Evolutionary conservation across 441 rosid species (phyloP).

Genomic region (Euphorbia schlechtendalii): DNA sequence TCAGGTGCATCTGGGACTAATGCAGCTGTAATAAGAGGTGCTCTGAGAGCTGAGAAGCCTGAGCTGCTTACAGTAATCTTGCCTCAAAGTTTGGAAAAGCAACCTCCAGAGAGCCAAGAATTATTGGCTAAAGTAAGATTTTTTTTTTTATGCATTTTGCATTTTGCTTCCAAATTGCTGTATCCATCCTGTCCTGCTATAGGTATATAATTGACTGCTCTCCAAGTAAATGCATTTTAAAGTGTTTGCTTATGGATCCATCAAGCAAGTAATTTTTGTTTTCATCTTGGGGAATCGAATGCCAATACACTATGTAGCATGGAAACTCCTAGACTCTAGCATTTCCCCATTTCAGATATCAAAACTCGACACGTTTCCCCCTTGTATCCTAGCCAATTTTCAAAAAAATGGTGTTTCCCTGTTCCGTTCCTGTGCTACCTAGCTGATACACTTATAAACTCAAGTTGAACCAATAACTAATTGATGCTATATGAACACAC

Average conservation of each 20-base stretch:
- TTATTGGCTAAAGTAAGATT: conserved; percentile 66
- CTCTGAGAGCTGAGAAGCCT: conserved; percentile 90
- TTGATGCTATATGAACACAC: background rate
- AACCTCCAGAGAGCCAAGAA: conserved; percentile 97
- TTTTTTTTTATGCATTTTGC: background rate
- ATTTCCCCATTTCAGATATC: no score
- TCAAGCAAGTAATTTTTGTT: background rate
- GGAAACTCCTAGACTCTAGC: no score
- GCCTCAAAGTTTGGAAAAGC: conserved; percentile 89
- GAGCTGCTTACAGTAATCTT: conserved; percentile 86
- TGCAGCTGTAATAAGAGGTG: conserved; percentile 98
- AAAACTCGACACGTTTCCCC: no score
- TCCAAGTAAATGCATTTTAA: background rate
- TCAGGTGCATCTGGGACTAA: conserved; percentile 98
- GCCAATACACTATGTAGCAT: no score
- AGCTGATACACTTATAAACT: no score
- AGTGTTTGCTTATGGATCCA: background rate
- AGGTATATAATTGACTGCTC: background rate
- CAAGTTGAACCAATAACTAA: background rate
- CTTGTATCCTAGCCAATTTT: no score
- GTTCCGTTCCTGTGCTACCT: no score
- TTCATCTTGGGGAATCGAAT: background rate
- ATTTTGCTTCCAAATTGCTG: background rate
- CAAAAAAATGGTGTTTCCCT: no score
- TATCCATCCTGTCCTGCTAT: background rate